Evolutionary conservation across 2,329 filamentous ascomycete species (phyloP).

Genomic region (Scortechinia acanthostroma): DNA sequence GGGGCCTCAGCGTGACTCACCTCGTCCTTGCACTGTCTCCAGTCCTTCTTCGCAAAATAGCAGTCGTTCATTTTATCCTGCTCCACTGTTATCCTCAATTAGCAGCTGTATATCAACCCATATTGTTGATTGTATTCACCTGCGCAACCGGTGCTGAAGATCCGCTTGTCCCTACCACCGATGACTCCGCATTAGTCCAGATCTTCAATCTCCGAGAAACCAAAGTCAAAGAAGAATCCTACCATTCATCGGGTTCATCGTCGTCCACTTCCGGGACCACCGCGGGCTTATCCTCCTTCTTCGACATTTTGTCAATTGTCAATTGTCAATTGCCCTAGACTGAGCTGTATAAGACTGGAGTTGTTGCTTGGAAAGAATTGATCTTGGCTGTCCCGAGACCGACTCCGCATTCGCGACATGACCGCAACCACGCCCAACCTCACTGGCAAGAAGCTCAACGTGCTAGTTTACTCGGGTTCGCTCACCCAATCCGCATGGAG

Average conservation of each 20-base stretch:
- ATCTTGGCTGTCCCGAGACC: no score
- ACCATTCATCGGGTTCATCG: conserved; percentile 96
- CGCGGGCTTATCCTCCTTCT: conserved; percentile 36
- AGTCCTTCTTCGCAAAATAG: conserved; percentile 93
- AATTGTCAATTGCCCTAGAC: no score
- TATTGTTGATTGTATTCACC: conserved; percentile 40
- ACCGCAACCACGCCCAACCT: conserved; percentile 31
- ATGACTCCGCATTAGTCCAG: conserved; percentile 4
- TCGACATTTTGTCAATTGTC: conserved; percentile 49
- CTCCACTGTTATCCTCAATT: conserved; percentile 54
- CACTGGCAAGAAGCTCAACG: conserved; percentile 70
- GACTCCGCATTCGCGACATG: no score
- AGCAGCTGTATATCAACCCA: background rate
- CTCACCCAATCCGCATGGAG: conserved; percentile 10
- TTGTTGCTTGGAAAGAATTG: no score
- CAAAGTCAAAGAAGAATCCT: conserved; percentile 13
- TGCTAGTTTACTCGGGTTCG: conserved; percentile 82
- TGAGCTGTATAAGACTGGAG: no score
- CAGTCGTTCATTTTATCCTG: conserved; percentile 89
- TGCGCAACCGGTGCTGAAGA: conserved; percentile 91
- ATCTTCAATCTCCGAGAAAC: conserved; percentile 4
- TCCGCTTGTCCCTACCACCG: conserved; percentile 81
- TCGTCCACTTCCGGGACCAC: conserved; percentile 46
- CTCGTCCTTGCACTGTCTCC: conserved; percentile 81
- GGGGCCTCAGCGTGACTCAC: no score